These are phyloP conservation scores for Colletotrichum costaricense DNA, from an alignment of 2,329 filamentous ascomycete genomes.

Conservation along the genomic window DNA sequence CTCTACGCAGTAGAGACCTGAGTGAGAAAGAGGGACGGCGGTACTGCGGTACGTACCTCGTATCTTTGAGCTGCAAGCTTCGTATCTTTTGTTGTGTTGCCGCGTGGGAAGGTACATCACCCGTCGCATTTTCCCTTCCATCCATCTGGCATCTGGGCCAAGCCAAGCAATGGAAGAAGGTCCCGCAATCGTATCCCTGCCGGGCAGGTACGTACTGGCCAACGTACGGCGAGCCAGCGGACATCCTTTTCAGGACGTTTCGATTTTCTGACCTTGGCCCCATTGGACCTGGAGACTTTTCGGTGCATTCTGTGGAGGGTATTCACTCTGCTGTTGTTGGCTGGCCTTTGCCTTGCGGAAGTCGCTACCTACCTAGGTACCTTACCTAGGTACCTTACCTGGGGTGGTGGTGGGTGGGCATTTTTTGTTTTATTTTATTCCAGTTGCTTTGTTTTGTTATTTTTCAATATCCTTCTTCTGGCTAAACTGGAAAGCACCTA, in stretches of 20 bases:
- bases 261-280: slow-evolving; percentile 1
- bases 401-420: too few relatives aligned
- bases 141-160: too few relatives aligned
- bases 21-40: neutral
- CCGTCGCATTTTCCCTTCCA: neutral
- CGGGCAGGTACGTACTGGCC: neutral
- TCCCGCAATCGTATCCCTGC: neutral
- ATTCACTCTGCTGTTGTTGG: neutral
- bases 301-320: neutral
- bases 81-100: slow-evolving; percentile 8
- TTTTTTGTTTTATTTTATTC: neutral
- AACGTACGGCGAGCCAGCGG: neutral
- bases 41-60: neutral
- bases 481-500: too few relatives aligned
- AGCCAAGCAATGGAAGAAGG: too few relatives aligned
- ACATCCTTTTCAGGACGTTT: slow-evolving; percentile 22
- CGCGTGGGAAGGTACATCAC: neutral
- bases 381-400: too few relatives aligned
- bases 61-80: slow-evolving; percentile 1
- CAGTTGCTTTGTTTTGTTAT: neutral
- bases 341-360: neutral
- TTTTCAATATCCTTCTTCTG: neutral
- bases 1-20: too few relatives aligned
- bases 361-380: too few relatives aligned
- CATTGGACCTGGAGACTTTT: neutral